Base-by-base conservation (phyloP, 345 rosid genomes). In the Salix dunnii region DNA sequence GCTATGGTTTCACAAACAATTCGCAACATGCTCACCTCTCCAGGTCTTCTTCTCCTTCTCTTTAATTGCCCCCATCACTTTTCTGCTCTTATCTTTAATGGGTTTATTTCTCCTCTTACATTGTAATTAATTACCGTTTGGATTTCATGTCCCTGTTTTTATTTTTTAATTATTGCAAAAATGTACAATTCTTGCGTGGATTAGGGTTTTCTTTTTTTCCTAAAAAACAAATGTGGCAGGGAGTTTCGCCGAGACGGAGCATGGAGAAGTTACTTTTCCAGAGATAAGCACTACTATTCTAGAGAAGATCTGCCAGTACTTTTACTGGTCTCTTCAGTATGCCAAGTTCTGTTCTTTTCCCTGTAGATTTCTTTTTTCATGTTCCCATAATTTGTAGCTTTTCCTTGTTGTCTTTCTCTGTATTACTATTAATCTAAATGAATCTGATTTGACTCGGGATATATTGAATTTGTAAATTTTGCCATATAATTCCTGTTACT, bases 1-100 rank as follows among this genome's bases (percentile, higher is more conserved):
- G 97, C 97, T 35, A 91, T 89, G 97, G 97, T 92, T 82, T 92
- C 97, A 36, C 94, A 91, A 75, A 92, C 96, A 71, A 92, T 92
- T 61, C 90, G 94, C 53, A 92, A 91, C 92, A 92, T 92, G 97
- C 90, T 91, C 31, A 92, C 94, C 68, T 92, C 97, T 79, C 94
- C 96, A 84, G 97, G 97, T 87, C 21, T 17, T 35, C 49, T 13
- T 43, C 17, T 43, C 49, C 17, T 13, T 43, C 13, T 43, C 17
- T 43, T 43, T 13, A 12, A 3, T 13, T 43, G 49, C 4, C 49
- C 17, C 49, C 17, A 3, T 43, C 49, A 14, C 5, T 14, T 13
- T 14, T 43, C 49, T 13, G 49, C 17, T 43, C 17, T 13, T 43
- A 43, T 43, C 4, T 43, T 43, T 43, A 43, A 43, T 43, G 49